Percentiles rank a stretch among this genome's conserved stretches.
Evolutionary conservation across 352 stramenopile species (phyloP).

Genomic region (Detonula confervacea): DNA sequence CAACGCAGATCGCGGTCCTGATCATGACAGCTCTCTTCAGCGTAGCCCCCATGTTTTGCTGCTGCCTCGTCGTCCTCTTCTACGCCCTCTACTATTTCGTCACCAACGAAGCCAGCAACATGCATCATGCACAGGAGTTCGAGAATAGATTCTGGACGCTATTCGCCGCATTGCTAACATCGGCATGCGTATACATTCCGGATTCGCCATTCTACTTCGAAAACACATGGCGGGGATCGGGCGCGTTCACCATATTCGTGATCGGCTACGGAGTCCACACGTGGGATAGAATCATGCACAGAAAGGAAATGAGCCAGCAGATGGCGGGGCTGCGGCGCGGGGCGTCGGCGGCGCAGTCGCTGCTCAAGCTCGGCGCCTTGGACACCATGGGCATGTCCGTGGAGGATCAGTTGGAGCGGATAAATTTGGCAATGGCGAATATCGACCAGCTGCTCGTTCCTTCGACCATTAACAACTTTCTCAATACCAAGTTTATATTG

Average conservation of each 20-base stretch:
- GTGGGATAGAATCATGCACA: conserved; percentile 81
- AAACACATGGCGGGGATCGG: conserved; percentile 46
- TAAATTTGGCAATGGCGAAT: conserved; percentile 75
- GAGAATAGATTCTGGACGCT: conserved; percentile 98
- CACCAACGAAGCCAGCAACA: conserved; percentile 71
- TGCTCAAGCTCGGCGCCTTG: conserved; percentile 55
- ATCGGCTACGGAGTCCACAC: conserved; percentile 79
- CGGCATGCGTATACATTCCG: conserved; percentile 92
- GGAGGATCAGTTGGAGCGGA: conserved; percentile 70
- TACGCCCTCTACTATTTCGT: conserved; percentile 85
- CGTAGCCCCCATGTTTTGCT: conserved; percentile 75
- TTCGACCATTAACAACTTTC: conserved; percentile 87
- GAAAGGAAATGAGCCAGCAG: conserved; percentile 63
- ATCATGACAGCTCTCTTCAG: conserved; percentile 80
- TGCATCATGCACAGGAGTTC: conserved; percentile 89
- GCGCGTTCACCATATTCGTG: conserved; percentile 69
- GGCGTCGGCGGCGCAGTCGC: conserved; percentile 50
- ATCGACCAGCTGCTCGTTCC: conserved; percentile 87
- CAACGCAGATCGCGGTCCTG: conserved; percentile 58
- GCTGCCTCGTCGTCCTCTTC: conserved; percentile 68
- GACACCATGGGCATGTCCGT: conserved; percentile 66
- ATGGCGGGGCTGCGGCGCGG: conserved; percentile 34
- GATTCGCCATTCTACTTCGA: conserved; percentile 89
- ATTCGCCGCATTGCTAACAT: conserved; percentile 92
- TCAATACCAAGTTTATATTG: conserved; percentile 82